phyloP scores from a whole-genome alignment of 306 rosid species.

The Glycine soja region DNA sequence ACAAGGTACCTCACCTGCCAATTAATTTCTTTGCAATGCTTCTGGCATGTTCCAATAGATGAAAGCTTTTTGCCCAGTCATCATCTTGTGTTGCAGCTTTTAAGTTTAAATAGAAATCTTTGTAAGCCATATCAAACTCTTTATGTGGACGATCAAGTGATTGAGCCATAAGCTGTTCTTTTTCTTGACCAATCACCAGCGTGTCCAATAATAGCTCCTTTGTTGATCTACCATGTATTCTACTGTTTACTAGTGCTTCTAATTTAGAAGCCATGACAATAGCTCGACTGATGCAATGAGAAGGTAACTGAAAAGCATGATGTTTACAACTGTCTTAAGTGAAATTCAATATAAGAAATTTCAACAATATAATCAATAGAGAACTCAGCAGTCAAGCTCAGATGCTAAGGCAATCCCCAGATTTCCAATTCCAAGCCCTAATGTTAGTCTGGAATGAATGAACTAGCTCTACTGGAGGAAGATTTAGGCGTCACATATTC shows the following conservation, averaged over 20 bases:
- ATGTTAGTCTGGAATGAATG: constrained; percentile 28
- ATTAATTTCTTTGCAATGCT: constrained; percentile 62
- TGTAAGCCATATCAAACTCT: constrained; percentile 49
- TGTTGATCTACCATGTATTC: constrained; percentile 53
- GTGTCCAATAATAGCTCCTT: constrained; percentile 47
- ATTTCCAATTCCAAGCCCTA: constrained; percentile 8
- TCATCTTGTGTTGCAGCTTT: constrained; percentile 57
- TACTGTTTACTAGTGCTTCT: constrained; percentile 66
- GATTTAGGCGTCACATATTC: neutral
- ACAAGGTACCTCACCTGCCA: constrained; percentile 47
- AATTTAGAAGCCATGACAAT: constrained; percentile 76
- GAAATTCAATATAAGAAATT: constrained; percentile 32
- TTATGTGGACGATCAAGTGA: constrained; percentile 28
- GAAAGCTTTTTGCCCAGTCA: constrained; percentile 55
- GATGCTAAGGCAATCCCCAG: neutral
- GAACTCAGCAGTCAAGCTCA: neutral
- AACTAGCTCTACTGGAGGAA: neutral
- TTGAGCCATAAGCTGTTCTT: constrained; percentile 47
- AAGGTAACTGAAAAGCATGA: constrained; percentile 70
- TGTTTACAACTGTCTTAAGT: constrained; percentile 24
- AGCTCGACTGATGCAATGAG: constrained; percentile 73
- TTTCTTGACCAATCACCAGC: constrained; percentile 43
- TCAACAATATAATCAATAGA: constrained; percentile 8
- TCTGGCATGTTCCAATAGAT: constrained; percentile 64
- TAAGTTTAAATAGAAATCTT: constrained; percentile 62